A percentile compares a stretch with the other conserved stretches of the same genome.
Conservation (phyloP, 805 yeast species). For the Cephaloascus albidus region DNA sequence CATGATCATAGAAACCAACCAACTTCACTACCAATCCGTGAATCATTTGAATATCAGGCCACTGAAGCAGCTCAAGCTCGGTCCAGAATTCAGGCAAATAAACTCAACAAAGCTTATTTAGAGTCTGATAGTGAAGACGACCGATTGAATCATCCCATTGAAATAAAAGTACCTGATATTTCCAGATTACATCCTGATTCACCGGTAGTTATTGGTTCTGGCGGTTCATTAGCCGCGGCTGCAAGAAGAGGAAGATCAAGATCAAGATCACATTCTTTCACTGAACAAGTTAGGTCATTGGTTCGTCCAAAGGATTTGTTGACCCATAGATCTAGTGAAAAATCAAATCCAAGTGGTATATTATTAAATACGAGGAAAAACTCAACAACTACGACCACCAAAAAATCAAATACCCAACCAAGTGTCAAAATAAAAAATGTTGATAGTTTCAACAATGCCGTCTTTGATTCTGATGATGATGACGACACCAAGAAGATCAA, state of each 20-base stretch:
- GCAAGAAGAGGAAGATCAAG: constrained; percentile 9
- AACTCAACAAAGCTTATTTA: too few species aligned
- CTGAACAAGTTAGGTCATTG: constrained; percentile 30
- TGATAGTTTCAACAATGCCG: constrained; percentile 8
- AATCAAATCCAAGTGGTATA: constrained; percentile 17
- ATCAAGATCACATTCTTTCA: constrained; percentile 28
- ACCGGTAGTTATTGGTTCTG: constrained; percentile 1
- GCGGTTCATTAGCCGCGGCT: constrained; percentile 11
- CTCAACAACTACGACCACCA: constrained; percentile 5
- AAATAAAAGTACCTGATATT: neutral
- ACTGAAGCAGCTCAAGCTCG: too few species aligned
- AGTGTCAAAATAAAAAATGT: constrained; percentile 7
- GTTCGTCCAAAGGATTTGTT: constrained; percentile 20
- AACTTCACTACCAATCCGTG: constrained; percentile 7
- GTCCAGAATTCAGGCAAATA: neutral
- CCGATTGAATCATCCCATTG: neutral
- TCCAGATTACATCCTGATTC: too few species aligned
- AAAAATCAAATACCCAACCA: constrained; percentile 12
- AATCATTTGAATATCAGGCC: neutral
- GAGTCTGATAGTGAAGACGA: neutral
- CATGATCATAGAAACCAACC: constrained; percentile 12
- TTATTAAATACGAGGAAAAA: constrained; percentile 12
- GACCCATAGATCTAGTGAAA: constrained; percentile 8
- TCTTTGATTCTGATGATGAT: constrained; percentile 10
- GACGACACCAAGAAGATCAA: constrained; percentile 6